Evolutionary conservation across 164 flowering plant genomes (phyloP), one percentile per base, ranked within the genome.

Genomic region (Aristolochia contorta): DNA sequence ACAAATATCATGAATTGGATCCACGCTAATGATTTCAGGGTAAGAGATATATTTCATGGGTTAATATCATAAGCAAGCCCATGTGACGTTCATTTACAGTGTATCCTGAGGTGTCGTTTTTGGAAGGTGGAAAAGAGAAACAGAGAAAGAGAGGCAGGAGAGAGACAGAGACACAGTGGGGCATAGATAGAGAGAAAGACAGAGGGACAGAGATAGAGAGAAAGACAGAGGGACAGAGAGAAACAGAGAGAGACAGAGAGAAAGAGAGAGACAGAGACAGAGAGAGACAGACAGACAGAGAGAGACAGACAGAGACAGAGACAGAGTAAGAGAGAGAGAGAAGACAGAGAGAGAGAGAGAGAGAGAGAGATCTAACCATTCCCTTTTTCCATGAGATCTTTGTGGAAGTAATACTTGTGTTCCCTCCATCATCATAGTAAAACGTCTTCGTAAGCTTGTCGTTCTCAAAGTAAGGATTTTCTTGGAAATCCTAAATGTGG

Each of bases 351-450:
- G 46, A 41, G 18, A 16, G 53, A 41, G 46, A 41, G 18, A 16
- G 9, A 20, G 49, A 30, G 15, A 59, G 49, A 59, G 21, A 12
- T 10, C 58, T 67, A 72, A 80, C 84, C 80, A 70, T 78, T 65
- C 82, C 82, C 48, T 73, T 77, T 61, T 79, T 81, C 85, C 85
- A 81, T 64, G 73, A 69, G 65, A 81, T 78, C 32, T 53, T 53
- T 59, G 85, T 78, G 50, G 75, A 80, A 47, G 76, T 66, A 30
- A 77, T 68, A 23, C 70, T 73, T 1, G 76, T 64, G 7, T 66
- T 62, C 53, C 82, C 85, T 54, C 79, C 82, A 27, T 77, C 78
- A 32, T 66, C 62, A 64, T 75, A 77, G 12, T 70, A 61, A 60
- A 69, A 69, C 16, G 78, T 66, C 66, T 78, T 81, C 18, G 66